Base-by-base conservation (phyloP, 805 yeast species). In the Middelhovenomyces tepae region DNA sequence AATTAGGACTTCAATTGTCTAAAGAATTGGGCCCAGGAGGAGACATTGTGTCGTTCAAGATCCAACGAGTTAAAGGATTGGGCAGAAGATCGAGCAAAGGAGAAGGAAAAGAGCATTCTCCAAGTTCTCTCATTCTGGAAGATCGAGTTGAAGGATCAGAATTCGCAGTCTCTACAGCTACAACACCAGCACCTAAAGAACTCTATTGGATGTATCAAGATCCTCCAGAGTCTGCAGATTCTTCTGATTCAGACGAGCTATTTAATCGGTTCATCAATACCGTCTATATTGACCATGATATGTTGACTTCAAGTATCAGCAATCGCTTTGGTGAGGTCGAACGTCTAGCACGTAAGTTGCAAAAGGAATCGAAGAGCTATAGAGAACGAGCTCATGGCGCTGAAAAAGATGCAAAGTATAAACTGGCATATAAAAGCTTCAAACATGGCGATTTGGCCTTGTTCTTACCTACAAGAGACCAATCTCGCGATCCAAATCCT, bases 281-380 rank as follows among this genome's bases (percentile, higher is more conserved):
- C 34, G 43, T 60, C 16, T 56, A 56, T 25, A 42, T 48, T 8
- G 67, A 65, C 36, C 65, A 57, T 45, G 59, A 57, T 16, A 50
- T 50, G 10, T 53, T 53, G 34, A 59, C 62, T 22, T 53, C 59
- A 9, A 60, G 72, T 9, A 71, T 86, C 2, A 67, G 76, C 23
- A 75, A 79, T 50, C 64, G 98, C 38, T 87, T 91, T 48, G 73
- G 71, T 35, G 97, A 89, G 50, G 93, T 89, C 32, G 97, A 91
- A 53, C 73, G 78, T 4, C 66, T 87, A 46, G 97, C 97, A 2
- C 77, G 91, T 48, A 81, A 75, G 49, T 66, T 83, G 39, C 83
- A 87, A 37, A 78, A 78, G 48, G 94, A 83, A 44, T 76, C 71
- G 45, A 71, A 68, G 40, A 49, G 54, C 34, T 62, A 70, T 35